Evolutionary conservation across 1,284 basidiomycete species (phyloP), one percentile per base, ranked within the genome.

Genomic region (Irpex sp.): DNA sequence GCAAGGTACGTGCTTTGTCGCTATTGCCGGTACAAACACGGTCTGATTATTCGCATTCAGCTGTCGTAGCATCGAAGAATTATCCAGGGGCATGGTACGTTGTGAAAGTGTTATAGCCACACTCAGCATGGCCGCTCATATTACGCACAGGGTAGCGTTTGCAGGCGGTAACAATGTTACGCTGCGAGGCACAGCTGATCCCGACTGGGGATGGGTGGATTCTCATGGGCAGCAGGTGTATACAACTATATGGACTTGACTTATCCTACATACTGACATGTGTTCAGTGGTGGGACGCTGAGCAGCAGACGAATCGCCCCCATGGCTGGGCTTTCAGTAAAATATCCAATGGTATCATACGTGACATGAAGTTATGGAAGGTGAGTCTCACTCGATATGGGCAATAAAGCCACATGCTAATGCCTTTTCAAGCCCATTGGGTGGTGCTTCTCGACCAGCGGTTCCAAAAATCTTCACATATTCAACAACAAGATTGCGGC

Each of bases 181-280:
- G 8, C 70, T 88, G 5, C 75, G 81, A 31, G 84, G 86, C 1
- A 80, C 79, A 17, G 74, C 69, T 5, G 81, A 87, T 64, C 80
- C 83, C 0, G 63, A 82, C 1, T 84, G 83, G 82, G 85, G 85
- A 11, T 87, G 85, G 85, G 79, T 88, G 0, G 82, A 87, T 63
- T 80, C 75, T 0, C 81, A 87, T 63, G 86, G 86, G 2, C 85
- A 87, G 75, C 76, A 77, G 55, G 83, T 84, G 63, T 60, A 77
- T 67, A 43, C 19, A 26, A 26, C 21, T 6, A 26, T 1, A 36
- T 37, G 26, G 57, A 39, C 4, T 4, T 15, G n/a, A 26, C 9
- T 62, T 21, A 13, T 21, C 55, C 57, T 1, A 21, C 39, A 19
- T 0, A 8, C 60, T 8, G 15, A 37, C 35, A 46, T n/a, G 49